A percentile compares a stretch with the other conserved stretches of the same genome.
These are phyloP conservation scores for Hippophae rhamnoides DNA, from an alignment of 306 rosid species.

Conservation along the genomic window DNA sequence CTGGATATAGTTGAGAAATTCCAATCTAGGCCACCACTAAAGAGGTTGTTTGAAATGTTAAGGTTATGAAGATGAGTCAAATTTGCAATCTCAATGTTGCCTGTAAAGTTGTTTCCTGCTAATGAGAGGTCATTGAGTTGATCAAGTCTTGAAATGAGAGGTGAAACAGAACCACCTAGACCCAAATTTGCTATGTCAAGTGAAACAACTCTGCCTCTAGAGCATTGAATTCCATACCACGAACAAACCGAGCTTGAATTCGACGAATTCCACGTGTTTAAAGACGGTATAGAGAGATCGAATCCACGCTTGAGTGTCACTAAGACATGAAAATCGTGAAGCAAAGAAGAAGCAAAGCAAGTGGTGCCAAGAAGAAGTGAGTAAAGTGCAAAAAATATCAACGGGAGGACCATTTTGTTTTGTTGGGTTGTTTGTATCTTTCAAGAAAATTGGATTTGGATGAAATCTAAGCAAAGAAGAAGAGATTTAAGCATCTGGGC, in stretches of 20 bases:
- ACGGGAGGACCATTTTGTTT: conserved; percentile 38
- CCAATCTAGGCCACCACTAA: conserved; percentile 57
- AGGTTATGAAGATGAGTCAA: conserved; percentile 48
- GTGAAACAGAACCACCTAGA: conserved; percentile 55
- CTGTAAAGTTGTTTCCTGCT: conserved; percentile 67
- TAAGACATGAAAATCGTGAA: conserved; percentile 51
- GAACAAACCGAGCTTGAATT: conserved; percentile 52
- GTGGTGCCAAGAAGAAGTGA: conserved; percentile 49
- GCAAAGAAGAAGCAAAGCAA: conserved; percentile 43
- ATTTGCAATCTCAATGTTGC: conserved; percentile 42
- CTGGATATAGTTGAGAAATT: conserved; percentile 37
- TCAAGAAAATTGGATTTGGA: conserved; percentile 46
- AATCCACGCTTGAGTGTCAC: conserved; percentile 50
- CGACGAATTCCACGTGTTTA: conserved; percentile 45
- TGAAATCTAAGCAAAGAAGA: conserved; percentile 34
- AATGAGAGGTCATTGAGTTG: conserved; percentile 52
- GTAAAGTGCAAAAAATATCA: conserved; percentile 40
- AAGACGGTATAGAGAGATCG: conserved; percentile 42
- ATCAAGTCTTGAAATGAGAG: conserved; percentile 47
- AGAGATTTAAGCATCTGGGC: conserved; percentile 36
- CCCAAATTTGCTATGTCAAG: conserved; percentile 53
- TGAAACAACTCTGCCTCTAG: conserved; percentile 42
- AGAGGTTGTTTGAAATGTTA: conserved; percentile 66
- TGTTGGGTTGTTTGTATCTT: conserved; percentile 3
- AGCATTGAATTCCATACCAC: conserved; percentile 63